Evolutionary conservation across 1,284 basidiomycete genomes (phyloP), one percentile per base, ranked within the genome.

Genomic region (Flammula alnicola): DNA sequence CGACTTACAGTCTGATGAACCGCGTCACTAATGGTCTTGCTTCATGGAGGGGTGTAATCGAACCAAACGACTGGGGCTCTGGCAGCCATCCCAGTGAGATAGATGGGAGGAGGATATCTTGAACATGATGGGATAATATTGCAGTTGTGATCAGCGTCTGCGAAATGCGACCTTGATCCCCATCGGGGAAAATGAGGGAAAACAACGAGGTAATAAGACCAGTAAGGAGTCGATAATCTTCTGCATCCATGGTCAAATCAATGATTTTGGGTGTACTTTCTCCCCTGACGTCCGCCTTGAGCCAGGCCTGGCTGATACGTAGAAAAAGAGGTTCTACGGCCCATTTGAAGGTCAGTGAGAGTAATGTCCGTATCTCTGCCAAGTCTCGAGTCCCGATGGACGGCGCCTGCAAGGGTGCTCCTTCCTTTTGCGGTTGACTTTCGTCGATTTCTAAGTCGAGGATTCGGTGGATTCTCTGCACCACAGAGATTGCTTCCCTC

Each of bases 31-130:
- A 59, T 1, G 81, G 76, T 7, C 81, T 72, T 20, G 74, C 65
- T 14, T 68, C 64, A 39, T 80, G 65, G 3, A 70, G 44, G 26
- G 65, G 56, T 10, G 61, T 60, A 33, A 63, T 53, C 10, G 54
- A 47, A 14, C 64, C 71, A 1, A 73, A 72, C 5, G 74, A 65
- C 5, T 77, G 57, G 0, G 74, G 68, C 51, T 78, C 81, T 3
- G 86, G 85, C 4, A 88, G 69, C 88, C 88, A 91, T 3, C 84
- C 88, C 3, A 91, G 67, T 11, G 78, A 65, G 3, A 91, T 74
- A 20, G 79, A 74, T 4, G 83, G 77, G 32, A 71, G 73, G 12
- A 91, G 67, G 7, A 91, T 60, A 52, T 86, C 81, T 5, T 74
- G 64, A 3, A 80, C 58, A 58, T 90, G 80, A 33, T 74, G 74